Conservation (phyloP, 257 asterid species). For the Nicotiana undulata region DNA sequence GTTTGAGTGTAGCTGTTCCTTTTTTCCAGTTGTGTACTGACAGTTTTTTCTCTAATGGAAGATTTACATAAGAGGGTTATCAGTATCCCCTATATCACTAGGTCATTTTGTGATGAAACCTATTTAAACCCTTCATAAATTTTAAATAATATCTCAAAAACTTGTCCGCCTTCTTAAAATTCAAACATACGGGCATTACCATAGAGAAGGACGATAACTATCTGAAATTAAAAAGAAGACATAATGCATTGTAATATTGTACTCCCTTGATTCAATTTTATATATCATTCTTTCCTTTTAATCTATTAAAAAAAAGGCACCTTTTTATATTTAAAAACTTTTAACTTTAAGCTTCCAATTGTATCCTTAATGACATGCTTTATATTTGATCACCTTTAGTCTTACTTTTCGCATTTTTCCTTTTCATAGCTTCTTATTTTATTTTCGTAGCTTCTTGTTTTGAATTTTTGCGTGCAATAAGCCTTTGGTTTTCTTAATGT, state of each 20-base stretch:
- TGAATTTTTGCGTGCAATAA: too few relatives aligned
- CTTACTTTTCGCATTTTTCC: too few relatives aligned
- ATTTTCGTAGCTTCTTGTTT: too few relatives aligned
- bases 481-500: too few relatives aligned
- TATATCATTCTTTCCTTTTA: too few relatives aligned
- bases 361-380: background rate
- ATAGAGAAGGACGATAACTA: background rate
- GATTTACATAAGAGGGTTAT: background rate
- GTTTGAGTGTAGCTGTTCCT: background rate
- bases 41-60: background rate
- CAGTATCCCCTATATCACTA: background rate
- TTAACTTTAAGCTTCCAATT: background rate
- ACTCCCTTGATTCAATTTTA: background rate
- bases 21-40: background rate
- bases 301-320: background rate
- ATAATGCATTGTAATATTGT: background rate
- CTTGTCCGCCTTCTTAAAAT: background rate
- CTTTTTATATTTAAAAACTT: background rate
- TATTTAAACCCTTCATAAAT: background rate
- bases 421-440: too few relatives aligned
- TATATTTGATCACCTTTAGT: too few relatives aligned
- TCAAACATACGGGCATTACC: background rate
- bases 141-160: background rate
- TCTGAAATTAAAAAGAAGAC: background rate
- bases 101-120: background rate